Evolutionary conservation across 2,329 filamentous ascomycete genomes (phyloP).

Genomic region (Alternaria infectoria): DNA sequence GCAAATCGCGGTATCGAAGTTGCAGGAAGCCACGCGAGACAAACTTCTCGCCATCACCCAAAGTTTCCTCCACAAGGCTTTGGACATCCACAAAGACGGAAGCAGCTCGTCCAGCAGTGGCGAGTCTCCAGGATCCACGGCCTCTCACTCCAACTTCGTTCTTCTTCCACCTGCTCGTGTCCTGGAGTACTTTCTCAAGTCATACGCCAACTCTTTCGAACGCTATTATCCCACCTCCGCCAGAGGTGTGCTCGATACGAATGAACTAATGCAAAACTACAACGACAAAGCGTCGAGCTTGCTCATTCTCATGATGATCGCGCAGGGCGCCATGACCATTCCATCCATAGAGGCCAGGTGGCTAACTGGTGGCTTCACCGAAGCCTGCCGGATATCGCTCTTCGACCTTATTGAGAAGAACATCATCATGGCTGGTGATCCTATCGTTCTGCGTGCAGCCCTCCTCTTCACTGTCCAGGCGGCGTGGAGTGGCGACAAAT

Average conservation of each 20-base stretch:
- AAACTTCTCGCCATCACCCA: conserved; percentile 75
- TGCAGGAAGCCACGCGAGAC: conserved; percentile 66
- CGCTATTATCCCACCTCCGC: conserved; percentile 70
- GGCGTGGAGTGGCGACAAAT: conserved; percentile 77
- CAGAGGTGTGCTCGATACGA: conserved; percentile 67
- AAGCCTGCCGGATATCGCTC: conserved; percentile 74
- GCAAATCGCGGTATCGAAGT: conserved; percentile 54
- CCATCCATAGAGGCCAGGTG: conserved; percentile 69
- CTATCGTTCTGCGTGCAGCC: conserved; percentile 68
- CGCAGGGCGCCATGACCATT: conserved; percentile 71
- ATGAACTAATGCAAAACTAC: conserved; percentile 67
- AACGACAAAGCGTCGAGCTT: conserved; percentile 71
- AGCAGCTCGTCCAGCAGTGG: conserved; percentile 50
- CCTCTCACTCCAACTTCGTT: conserved; percentile 65
- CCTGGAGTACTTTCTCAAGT: conserved; percentile 70
- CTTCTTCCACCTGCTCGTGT: conserved; percentile 70
- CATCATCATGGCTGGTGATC: conserved; percentile 70
- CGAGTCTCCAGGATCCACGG: conserved; percentile 56
- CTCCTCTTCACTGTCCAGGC: conserved; percentile 72
- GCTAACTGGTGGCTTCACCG: conserved; percentile 70
- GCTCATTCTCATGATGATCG: conserved; percentile 74
- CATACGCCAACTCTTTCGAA: conserved; percentile 69
- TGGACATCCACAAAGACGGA: conserved; percentile 69
- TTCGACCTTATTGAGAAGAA: conserved; percentile 77
- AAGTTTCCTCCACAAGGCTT: conserved; percentile 71